Conservation (phyloP, 1,284 basidiomycete genomes). For the Neonothopanus nambi region DNA sequence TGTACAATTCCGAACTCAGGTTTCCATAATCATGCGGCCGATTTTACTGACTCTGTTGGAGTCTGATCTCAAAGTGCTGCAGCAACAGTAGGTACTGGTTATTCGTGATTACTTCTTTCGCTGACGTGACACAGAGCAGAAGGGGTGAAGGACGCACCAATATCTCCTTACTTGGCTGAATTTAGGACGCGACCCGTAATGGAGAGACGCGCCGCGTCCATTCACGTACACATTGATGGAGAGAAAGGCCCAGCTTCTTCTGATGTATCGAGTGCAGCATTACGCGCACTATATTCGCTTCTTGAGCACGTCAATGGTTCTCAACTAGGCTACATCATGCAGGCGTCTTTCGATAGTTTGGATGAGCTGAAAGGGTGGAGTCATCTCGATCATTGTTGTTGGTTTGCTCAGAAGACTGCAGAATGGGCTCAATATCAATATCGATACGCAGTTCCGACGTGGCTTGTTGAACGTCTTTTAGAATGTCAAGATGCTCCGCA, state of each 20-base stretch:
- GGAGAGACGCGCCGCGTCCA: conserved; percentile 82
- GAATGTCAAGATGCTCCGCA: conserved; percentile 62
- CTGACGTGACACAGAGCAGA: conserved; percentile 44
- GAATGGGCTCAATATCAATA: conserved; percentile 93
- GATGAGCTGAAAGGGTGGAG: conserved; percentile 70
- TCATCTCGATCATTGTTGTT: conserved; percentile 75
- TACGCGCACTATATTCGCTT: conserved; percentile 74
- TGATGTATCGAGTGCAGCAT: conserved; percentile 76
- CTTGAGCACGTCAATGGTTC: conserved; percentile 76
- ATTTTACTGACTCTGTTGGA: conserved; percentile 73
- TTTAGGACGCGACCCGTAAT: conserved; percentile 75
- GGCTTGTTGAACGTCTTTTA: conserved; percentile 80
- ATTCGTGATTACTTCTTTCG: not conserved
- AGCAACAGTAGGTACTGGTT: conserved; percentile 65
- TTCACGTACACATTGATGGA: conserved; percentile 85
- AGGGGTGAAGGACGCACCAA: conserved; percentile 65
- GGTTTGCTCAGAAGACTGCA: conserved; percentile 76
- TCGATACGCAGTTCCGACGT: conserved; percentile 86
- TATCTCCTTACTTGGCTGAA: conserved; percentile 77
- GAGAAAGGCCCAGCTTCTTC: conserved; percentile 78
- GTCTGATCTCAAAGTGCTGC: conserved; percentile 59
- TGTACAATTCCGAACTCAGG: conserved; percentile 75
- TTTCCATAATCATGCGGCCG: conserved; percentile 72
- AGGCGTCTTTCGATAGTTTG: conserved; percentile 68
- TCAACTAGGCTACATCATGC: conserved; percentile 76